Conservation (phyloP, 1,139 yeast species). For the Taiozyma sp. region DNA sequence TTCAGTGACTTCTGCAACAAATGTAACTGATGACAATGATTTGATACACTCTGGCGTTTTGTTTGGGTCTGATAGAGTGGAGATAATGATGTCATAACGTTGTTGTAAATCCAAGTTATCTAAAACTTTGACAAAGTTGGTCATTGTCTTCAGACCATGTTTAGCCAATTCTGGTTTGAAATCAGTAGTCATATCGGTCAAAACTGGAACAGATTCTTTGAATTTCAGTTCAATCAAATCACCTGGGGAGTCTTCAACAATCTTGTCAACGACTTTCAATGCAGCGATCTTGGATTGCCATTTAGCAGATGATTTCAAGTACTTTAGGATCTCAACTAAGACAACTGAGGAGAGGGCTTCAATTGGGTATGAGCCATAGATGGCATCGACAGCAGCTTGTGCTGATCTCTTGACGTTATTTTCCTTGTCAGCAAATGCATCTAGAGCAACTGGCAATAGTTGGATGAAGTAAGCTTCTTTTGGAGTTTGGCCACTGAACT, state of each 20-base stretch:
- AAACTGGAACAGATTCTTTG: conserved; percentile 71
- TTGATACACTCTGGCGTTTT: conserved; percentile 88
- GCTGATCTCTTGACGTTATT: conserved; percentile 81
- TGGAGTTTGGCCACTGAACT: conserved; percentile 62
- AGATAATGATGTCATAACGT: conserved; percentile 78
- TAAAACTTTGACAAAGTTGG: conserved; percentile 68
- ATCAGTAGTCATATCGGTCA: conserved; percentile 88
- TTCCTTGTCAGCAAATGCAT: conserved; percentile 78
- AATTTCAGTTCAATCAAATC: conserved; percentile 82
- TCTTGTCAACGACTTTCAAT: conserved; percentile 61
- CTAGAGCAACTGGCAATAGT: conserved; percentile 53
- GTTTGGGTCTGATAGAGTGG: conserved; percentile 84
- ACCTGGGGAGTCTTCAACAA: conserved; percentile 75
- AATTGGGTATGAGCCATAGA: conserved; percentile 65
- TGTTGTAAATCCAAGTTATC: conserved; percentile 91
- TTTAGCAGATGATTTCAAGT: conserved; percentile 78
- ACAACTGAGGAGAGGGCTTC: conserved; percentile 75
- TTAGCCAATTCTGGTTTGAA: conserved; percentile 94
- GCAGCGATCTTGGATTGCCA: conserved; percentile 92
- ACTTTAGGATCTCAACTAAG: conserved; percentile 53
- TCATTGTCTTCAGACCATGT: conserved; percentile 68
- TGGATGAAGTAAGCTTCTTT: conserved; percentile 69
- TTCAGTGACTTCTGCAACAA: conserved; percentile 97
- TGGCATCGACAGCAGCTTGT: conserved; percentile 57
- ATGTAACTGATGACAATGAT: conserved; percentile 87